Percentiles rank a stretch among this genome's conserved stretches.
Evolutionary conservation across 768 basidiomycete genomes (phyloP).

Genomic region (Mycena vitilis): DNA sequence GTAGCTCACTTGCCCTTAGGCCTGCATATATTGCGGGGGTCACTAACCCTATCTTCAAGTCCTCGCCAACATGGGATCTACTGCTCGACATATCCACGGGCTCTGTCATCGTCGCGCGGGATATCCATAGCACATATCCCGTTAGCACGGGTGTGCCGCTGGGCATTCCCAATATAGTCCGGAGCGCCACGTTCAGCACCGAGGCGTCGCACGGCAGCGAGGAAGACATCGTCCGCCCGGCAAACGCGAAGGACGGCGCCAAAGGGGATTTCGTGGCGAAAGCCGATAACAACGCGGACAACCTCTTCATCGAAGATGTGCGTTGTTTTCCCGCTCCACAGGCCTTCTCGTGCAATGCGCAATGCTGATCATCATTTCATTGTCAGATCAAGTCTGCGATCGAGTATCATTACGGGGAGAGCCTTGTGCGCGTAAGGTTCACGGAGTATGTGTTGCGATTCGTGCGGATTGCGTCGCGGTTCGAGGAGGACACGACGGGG

Average conservation of each 20-base stretch:
- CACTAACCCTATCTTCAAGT: conserved; percentile 96
- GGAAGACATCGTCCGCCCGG: conserved; percentile 73
- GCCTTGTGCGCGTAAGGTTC: conserved; percentile 87
- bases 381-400: conserved; percentile 87
- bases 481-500: conserved; percentile 88
- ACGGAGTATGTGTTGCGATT: conserved; percentile 91
- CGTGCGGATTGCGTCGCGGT: conserved; percentile 88
- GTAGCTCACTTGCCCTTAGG: conserved; percentile 50
- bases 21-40: conserved; percentile 97
- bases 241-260: conserved; percentile 62
- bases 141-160: conserved; percentile 53
- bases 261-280: conserved; percentile 69
- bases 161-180: conserved; percentile 58
- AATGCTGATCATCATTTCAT: background rate
- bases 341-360: background rate
- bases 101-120: conserved; percentile 87
- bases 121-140: conserved; percentile 75
- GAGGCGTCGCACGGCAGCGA: conserved; percentile 74
- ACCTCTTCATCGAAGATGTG: conserved; percentile 94
- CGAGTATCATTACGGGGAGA: conserved; percentile 92
- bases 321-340: conserved; percentile 45
- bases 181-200: conserved; percentile 72
- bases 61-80: conserved; percentile 90
- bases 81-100: conserved; percentile 92
- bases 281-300: conserved; percentile 75